Evolutionary conservation across 73 alveolate species (phyloP), one percentile per base, ranked within the genome.

Genomic region (Paramecium caudatum): DNA sequence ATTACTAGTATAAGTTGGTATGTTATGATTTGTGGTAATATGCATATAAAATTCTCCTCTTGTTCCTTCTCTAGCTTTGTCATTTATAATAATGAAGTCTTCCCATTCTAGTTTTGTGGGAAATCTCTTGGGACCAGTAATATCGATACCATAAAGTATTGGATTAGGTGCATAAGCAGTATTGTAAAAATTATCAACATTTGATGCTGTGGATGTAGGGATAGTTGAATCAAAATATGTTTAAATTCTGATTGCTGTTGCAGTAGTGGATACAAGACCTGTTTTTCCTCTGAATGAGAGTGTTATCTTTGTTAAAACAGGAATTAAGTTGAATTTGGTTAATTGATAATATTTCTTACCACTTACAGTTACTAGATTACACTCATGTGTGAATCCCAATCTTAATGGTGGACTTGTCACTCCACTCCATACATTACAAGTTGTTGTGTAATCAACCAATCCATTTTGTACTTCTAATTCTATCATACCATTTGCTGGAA

Each of bases 31-130:
- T 63, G 82, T 30, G 9, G 25, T 82, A 8, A 82, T 45, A 21
- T 82, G 43, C 91, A 82, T 82, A 7, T 82, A 48, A 16, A 82
- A 82, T 10, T 82, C 74, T 13, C 91, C 91, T 61, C 91, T 82
- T 49, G 74, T 70, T 3, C 91, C 91, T 82, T 82, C 74, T 32
- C 91, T 50, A 1, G 91, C 91, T 37, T 33, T 46, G n/a, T 70
- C 48, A 16, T 82, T 63, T 2, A 47, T 49, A 10, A 49, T 50
- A 7, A 30, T 36, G 36, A 82, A 82, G 30, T 47, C 55, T 37
- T 47, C 32, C 91, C 91, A 82, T 49, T 55, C 74, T 47, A 70
- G 46, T 48, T 47, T 34, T 27, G 82, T 32, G 1, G 91, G 91
- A 25, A 82, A 82, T 47, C 50, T 61, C 27, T 70, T 82, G 4